Base-by-base conservation (phyloP, 345 rosid genomes). In the Citrus trifoliata region DNA sequence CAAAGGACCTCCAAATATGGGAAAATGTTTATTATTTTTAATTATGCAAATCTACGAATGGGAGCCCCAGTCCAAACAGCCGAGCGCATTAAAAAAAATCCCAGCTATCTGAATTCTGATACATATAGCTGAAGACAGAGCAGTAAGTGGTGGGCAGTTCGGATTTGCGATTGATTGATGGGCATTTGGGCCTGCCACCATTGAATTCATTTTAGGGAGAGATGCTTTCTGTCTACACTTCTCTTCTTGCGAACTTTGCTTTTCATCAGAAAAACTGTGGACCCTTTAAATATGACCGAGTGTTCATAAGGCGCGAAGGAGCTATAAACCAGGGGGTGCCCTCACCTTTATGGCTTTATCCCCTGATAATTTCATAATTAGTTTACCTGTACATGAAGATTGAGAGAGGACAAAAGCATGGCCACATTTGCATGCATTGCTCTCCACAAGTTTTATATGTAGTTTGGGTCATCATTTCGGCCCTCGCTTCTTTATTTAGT, bases 81-180 rank as follows among this genome's bases (percentile, higher is more conserved):
- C 35, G 58, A 80, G 76, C 81, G 79, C 79, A 73, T 70, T 10
- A 46, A 69, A 33, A 69, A 62, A 22, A 65, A 73, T 67, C 68
- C 24, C 51, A 80, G 60, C 78, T 9, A 24, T 33, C 68, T 25
- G 4, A 64, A 24, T 4, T 10, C 4, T 3, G 4, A 2, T 38
- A 13, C 12, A 6, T 16, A 53, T 27, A 56, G 65, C 73, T 30
- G 66, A 33, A 22, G 76, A 68, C 79, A 70, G 19, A 37, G 58
- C 60, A 76, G 55, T 32, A 28, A 65, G 77, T 65, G 63, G 38
- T 71, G 28, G 53, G 19, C 73, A 48, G 2, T 53, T 53, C 7
- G 51, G 51, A 13, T 63, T 40, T 74, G 70, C 0, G 75, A 74
- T 70, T 80, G 84, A 84, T 84, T 84, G 80, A 71, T 75, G 72